phyloP scores from a whole-genome alignment of 1,139 yeast genomes.

The Pneumocystis murina region DNA sequence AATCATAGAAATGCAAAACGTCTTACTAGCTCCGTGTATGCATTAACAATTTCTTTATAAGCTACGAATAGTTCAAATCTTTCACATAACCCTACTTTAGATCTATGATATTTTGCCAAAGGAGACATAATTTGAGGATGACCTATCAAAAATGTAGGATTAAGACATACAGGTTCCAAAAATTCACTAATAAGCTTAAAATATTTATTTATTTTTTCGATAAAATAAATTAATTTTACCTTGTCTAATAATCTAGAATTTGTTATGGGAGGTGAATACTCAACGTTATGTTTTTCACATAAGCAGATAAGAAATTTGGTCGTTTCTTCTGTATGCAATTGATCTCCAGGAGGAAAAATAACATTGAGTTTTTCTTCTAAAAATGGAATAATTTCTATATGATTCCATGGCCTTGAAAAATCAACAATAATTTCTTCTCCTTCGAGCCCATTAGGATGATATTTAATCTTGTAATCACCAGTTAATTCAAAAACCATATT shows the following conservation, averaged over 20 bases:
- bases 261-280: slow-evolving; percentile 91
- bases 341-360: slow-evolving; percentile 89
- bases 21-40: slow-evolving; percentile 97
- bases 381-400: slow-evolving; percentile 93
- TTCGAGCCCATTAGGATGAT: slow-evolving; percentile 76
- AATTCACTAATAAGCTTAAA: slow-evolving; percentile 62
- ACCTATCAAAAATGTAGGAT: slow-evolving; percentile 95
- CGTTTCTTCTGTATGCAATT: slow-evolving; percentile 86
- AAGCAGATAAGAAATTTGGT: slow-evolving; percentile 75
- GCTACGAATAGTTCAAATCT: slow-evolving; percentile 98
- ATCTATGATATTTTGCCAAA: slow-evolving; percentile 88
- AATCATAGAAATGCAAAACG: slow-evolving; percentile 45
- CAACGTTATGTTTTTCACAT: slow-evolving; percentile 66
- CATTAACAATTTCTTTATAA: slow-evolving; percentile 94
- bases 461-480: slow-evolving; percentile 69
- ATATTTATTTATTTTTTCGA: background rate
- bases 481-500: slow-evolving; percentile 95
- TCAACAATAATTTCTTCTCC: slow-evolving; percentile 66
- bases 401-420: slow-evolving; percentile 95
- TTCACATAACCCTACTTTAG: slow-evolving; percentile 87
- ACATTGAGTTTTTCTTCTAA: slow-evolving; percentile 74
- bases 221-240: background rate
- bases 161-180: slow-evolving; percentile 78
- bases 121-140: slow-evolving; percentile 99
- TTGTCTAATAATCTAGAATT: slow-evolving; percentile 98